phyloP scores from a whole-genome alignment of 1,284 basidiomycete genomes.

The Microbotryum lychnidis-dioicae region DNA sequence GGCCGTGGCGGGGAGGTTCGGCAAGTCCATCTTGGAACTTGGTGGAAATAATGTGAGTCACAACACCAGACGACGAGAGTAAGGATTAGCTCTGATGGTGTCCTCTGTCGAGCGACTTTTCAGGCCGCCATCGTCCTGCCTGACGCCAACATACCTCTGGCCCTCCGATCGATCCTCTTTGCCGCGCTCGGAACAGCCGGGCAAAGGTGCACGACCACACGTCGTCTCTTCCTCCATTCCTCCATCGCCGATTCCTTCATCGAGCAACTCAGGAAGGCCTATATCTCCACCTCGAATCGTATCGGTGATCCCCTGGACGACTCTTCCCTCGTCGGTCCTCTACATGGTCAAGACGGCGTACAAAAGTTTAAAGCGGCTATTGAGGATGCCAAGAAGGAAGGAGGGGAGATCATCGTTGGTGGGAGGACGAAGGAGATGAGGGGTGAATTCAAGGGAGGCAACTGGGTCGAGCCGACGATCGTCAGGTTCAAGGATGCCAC shows the following conservation, averaged over 20 bases:
- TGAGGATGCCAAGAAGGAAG: conserved; percentile 53
- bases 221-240: conserved; percentile 78
- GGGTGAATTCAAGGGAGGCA: conserved; percentile 54
- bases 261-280: conserved; percentile 61
- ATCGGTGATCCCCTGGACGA: conserved; percentile 74
- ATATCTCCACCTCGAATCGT: conserved; percentile 49
- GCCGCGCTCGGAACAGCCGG: conserved; percentile 90
- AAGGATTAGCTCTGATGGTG: too few species aligned
- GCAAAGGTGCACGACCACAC: conserved; percentile 88
- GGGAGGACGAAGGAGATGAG: conserved; percentile 49
- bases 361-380: conserved; percentile 58
- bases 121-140: conserved; percentile 77
- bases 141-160: conserved; percentile 82
- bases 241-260: conserved; percentile 69
- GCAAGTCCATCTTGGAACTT: conserved; percentile 67
- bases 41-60: conserved; percentile 72
- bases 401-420: conserved; percentile 68
- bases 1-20: conserved; percentile 68
- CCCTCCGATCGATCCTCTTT: conserved; percentile 82
- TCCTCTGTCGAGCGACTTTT: too few species aligned
- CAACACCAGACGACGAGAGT: conserved; percentile 43
- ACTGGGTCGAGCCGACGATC: conserved; percentile 83
- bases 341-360: conserved; percentile 67
- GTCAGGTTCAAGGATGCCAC: conserved; percentile 44
- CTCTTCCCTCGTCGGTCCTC: conserved; percentile 70